Conservation (phyloP, 2,329 filamentous ascomycete genomes). For the Raffaelea arxii region DNA sequence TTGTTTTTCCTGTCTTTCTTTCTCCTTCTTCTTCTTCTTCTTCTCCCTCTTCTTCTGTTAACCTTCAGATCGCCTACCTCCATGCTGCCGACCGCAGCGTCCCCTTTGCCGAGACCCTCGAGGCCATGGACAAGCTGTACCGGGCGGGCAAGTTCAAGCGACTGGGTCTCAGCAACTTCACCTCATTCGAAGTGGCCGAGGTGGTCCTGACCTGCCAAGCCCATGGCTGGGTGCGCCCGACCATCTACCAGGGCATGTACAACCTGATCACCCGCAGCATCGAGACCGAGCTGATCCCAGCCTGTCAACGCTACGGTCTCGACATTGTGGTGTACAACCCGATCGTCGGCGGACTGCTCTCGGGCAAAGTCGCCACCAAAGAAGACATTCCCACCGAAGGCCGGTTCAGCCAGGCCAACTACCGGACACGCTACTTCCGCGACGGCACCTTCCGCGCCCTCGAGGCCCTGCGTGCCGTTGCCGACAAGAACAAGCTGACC, state of each 20-base stretch:
- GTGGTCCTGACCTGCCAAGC: conserved; percentile 58
- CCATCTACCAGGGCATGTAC: conserved; percentile 69
- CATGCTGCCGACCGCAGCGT: conserved; percentile 45
- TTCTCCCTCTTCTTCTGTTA: background rate
- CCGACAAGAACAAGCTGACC: conserved; percentile 52
- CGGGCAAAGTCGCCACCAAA: conserved; percentile 39
- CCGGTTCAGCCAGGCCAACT: conserved; percentile 50
- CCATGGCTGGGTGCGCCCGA: conserved; percentile 59
- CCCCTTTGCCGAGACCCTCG: conserved; percentile 50
- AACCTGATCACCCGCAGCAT: conserved; percentile 39
- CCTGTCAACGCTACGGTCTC: conserved; percentile 56
- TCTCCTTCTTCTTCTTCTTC: background rate
- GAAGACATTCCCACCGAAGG: conserved; percentile 45
- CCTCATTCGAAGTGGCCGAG: conserved; percentile 69
- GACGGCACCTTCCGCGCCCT: conserved; percentile 48
- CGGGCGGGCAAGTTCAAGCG: conserved; percentile 62
- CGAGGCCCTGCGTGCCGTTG: conserved; percentile 50
- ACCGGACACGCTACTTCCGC: conserved; percentile 55
- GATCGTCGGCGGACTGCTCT: conserved; percentile 60
- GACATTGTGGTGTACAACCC: conserved; percentile 65
- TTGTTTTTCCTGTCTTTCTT: too few relatives aligned
- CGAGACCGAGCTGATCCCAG: conserved; percentile 56
- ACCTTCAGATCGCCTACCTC: conserved; percentile 55
- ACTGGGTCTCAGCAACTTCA: conserved; percentile 63
- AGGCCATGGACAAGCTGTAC: conserved; percentile 59